phyloP scores from a whole-genome alignment of 768 basidiomycete genomes.

The Mycena maculata region DNA sequence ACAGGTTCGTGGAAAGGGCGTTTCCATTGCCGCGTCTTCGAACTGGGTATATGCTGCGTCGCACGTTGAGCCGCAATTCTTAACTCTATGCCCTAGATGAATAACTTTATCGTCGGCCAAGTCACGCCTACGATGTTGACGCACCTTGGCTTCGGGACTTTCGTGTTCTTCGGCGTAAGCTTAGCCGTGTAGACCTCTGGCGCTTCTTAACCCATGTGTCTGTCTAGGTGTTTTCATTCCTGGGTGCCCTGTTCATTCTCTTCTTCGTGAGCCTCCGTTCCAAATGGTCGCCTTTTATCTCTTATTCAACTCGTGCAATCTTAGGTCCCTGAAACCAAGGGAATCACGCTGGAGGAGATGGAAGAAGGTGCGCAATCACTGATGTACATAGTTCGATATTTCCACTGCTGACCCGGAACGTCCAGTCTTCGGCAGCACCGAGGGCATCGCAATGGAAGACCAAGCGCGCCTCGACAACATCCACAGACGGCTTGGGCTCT shows the following conservation, averaged over 20 bases:
- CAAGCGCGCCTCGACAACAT: slow-evolving; percentile 60
- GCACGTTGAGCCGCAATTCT: neutral
- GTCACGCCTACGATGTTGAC: slow-evolving; percentile 79
- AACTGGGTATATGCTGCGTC: slow-evolving; percentile 68
- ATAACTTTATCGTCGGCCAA: slow-evolving; percentile 79
- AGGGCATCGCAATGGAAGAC: slow-evolving; percentile 68
- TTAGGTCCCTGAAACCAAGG: slow-evolving; percentile 80
- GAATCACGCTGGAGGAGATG: slow-evolving; percentile 78
- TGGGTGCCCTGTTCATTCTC: slow-evolving; percentile 75
- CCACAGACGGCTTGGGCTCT: slow-evolving; percentile 72
- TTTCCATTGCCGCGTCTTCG: slow-evolving; percentile 79
- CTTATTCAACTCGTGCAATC: slow-evolving; percentile 4
- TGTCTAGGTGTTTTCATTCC: slow-evolving; percentile 67
- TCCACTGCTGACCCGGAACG: neutral
- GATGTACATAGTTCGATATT: neutral
- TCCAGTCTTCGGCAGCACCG: slow-evolving; percentile 68
- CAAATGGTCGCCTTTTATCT: neutral
- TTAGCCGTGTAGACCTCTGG: neutral
- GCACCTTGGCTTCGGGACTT: slow-evolving; percentile 76
- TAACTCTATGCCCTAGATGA: slow-evolving; percentile 61
- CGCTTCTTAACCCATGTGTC: neutral
- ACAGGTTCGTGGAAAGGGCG: slow-evolving; percentile 69
- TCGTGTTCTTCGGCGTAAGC: slow-evolving; percentile 79
- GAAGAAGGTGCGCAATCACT: slow-evolving; percentile 53
- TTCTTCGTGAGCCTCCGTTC: slow-evolving; percentile 61